Evolutionary conservation across 768 basidiomycete species (phyloP).

Genomic region (Leccinum subgranulosum): DNA sequence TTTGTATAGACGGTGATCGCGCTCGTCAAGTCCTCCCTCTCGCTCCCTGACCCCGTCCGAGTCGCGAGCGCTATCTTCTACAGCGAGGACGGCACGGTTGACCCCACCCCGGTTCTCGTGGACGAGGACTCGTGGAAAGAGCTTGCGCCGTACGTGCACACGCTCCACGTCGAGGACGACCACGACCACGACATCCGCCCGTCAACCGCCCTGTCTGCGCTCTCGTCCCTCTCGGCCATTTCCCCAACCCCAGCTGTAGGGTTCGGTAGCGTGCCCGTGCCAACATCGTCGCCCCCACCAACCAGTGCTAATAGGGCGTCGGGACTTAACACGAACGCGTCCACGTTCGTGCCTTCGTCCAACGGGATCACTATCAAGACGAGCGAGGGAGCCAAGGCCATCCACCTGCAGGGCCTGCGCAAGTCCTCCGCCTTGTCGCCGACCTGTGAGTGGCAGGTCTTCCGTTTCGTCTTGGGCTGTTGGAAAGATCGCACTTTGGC

Average conservation of each 20-base stretch:
- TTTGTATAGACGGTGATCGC: conserved; percentile 22
- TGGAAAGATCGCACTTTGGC: neutral
- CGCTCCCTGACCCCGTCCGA: conserved; percentile 18
- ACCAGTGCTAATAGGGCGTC: neutral
- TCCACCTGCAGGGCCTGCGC: conserved; percentile 14
- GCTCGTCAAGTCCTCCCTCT: conserved; percentile 23
- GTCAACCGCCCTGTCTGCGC: conserved; percentile 7
- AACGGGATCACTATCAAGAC: conserved; percentile 22
- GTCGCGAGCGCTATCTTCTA: conserved; percentile 26
- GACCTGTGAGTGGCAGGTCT: conserved; percentile 13
- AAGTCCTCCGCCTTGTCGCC: conserved; percentile 22
- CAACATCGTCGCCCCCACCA: neutral
- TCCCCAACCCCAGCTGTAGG: neutral
- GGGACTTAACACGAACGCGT: conserved; percentile 24
- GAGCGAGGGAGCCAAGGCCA: conserved; percentile 10
- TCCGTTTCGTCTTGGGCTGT: neutral
- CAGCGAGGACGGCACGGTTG: conserved; percentile 29
- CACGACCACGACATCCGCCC: conserved; percentile 11
- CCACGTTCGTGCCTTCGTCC: conserved; percentile 22
- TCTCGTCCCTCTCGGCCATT: conserved; percentile 9
- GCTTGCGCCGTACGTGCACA: conserved; percentile 30
- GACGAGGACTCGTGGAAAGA: conserved; percentile 34
- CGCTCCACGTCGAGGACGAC: conserved; percentile 30
- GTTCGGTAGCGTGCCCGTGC: neutral
- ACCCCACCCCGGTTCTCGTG: conserved; percentile 19